Evolutionary conservation across 179 eudicot genomes (phyloP), one percentile per base, ranked within the genome.

Genomic region (Drosera spatulata): DNA sequence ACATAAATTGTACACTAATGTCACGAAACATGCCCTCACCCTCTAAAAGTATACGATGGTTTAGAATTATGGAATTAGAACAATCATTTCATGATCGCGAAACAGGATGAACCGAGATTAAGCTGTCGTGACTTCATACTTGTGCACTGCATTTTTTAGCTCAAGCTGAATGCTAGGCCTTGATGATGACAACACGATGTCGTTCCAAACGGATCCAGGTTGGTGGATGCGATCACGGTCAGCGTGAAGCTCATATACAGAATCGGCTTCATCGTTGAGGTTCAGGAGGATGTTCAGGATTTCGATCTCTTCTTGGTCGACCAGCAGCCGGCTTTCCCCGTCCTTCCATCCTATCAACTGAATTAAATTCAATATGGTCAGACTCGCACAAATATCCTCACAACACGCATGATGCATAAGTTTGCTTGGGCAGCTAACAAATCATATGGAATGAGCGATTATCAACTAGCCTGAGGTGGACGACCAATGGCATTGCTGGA

Each of bases 271-370:
- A 47, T 83, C 99, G 48, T 89, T 85, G 68, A 86, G 69, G 66
- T 74, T 77, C 15, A 79, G 80, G 41, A 93, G 66, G 69, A 71
- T 66, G 69, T 90, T 81, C 71, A 94, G 49, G 60, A 80, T 74
- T 57, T 71, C 68, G 75, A 94, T 84, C 70, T 94, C 99, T 65
- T 94, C 94, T 66, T 94, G 97, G 66, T 94, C 99, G 43, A 94
- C 88, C 61, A 90, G 78, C 71, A 94, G 71, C 41, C 80, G 86
- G 78, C 75, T 89, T 68, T 90, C 99, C 74, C 78, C 90, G 70
- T 94, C 99, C 63, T 94, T 89, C 97, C 97, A 90, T 74, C 95
- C 99, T 86, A 94, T 94, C 91, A 94, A 68, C 99, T 94, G 75
- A 68, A 77, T 40, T 72, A 59, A 39, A 63, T 68, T n/a, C 13